A percentile compares a stretch with the other conserved stretches of the same genome.
Evolutionary conservation across 305 asterid genomes (phyloP).

Genomic region (Fraxinus ornus): DNA sequence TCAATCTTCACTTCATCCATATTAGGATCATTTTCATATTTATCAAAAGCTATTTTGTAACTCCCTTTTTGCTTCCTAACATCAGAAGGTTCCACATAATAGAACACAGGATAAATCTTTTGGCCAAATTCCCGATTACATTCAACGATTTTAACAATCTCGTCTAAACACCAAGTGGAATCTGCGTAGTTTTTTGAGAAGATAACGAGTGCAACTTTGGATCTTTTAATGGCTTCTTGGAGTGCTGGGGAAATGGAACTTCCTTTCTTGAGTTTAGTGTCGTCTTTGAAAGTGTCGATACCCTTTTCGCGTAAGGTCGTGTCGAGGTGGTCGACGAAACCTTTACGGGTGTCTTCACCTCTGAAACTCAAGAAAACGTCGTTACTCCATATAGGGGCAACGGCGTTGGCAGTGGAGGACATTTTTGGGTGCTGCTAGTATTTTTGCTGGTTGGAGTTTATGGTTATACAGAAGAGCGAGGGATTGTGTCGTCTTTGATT

Average conservation of each 20-base stretch:
- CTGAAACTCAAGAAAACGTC: constrained; percentile 9
- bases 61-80: constrained; percentile 11
- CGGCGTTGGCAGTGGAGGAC: background rate
- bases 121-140: background rate
- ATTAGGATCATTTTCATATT: background rate
- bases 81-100: constrained; percentile 19
- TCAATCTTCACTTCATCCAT: background rate
- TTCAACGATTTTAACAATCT: constrained; percentile 3
- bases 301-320: constrained; percentile 4
- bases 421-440: background rate
- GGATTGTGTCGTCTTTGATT: background rate
- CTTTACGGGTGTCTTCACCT: constrained; percentile 19
- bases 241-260: background rate
- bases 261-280: constrained; percentile 4
- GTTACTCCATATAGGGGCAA: background rate
- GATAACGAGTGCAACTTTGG: constrained; percentile 1
- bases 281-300: constrained; percentile 17
- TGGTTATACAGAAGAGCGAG: background rate
- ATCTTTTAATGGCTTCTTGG: background rate
- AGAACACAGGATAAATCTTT: constrained; percentile 11
- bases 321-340: constrained; percentile 13
- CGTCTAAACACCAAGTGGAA: constrained; percentile 21
- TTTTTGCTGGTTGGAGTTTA: background rate
- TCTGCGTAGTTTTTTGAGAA: constrained; percentile 25
- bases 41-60: constrained; percentile 5